Conservation (phyloP, 768 basidiomycete species). For the Lepiota brunneoincarnata region DNA sequence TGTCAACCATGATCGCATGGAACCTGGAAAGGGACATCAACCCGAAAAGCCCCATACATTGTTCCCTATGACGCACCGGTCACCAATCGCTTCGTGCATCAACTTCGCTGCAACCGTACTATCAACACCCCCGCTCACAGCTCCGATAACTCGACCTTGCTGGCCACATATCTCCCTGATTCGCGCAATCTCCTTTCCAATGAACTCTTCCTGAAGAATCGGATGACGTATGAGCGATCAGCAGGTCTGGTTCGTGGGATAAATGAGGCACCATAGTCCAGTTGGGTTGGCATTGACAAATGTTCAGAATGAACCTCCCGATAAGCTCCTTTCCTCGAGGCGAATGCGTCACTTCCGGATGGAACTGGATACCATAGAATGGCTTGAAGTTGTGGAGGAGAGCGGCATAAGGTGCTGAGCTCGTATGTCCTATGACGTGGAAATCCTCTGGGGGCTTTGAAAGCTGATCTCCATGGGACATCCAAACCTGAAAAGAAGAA, state of each 20-base stretch:
- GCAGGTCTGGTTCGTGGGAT: constrained; percentile 10
- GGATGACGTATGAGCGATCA: constrained; percentile 6
- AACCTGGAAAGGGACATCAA: constrained; percentile 51
- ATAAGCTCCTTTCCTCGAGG: constrained; percentile 88
- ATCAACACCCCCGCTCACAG: constrained; percentile 96
- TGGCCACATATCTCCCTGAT: constrained; percentile 94
- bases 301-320: constrained; percentile 74
- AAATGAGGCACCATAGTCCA: constrained; percentile 85
- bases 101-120: constrained; percentile 98
- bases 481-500: constrained; percentile 78
- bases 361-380: constrained; percentile 97
- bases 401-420: constrained; percentile 88
- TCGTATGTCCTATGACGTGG: constrained; percentile 83
- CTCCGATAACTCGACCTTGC: constrained; percentile 95
- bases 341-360: constrained; percentile 97
- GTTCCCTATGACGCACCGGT: constrained; percentile 54
- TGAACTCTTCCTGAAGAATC: constrained; percentile 81
- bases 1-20: constrained; percentile 99
- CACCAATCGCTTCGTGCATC: constrained; percentile 99
- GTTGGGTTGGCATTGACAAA: constrained; percentile 76
- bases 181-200: constrained; percentile 91
- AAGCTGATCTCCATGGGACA: constrained; percentile 98
- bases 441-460: constrained; percentile 79
- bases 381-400: constrained; percentile 88
- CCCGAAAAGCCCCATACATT: background rate